Evolutionary conservation across 371 early-diverging fungal genomes (phyloP), one percentile per base, ranked within the genome.

Genomic region (Mucor racemosus): DNA sequence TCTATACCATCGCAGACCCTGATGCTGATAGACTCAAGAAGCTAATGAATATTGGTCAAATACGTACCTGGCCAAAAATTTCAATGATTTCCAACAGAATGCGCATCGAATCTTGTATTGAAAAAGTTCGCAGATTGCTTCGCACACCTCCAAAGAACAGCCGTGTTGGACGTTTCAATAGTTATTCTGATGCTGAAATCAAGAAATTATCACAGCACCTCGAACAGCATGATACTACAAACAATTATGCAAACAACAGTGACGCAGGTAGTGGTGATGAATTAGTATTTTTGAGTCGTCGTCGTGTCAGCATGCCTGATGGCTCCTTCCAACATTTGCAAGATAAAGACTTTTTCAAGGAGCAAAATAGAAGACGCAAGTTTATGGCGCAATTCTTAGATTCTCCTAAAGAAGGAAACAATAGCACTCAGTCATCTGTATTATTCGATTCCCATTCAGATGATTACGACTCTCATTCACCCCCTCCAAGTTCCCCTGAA

Each of bases 381-480:
- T 82, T 99, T 93, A 78, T 96, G 90, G 66, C 96, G 80, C 77
- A 98, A 73, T 86, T 99, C 90, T 58, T 95, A 81, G 69, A 94
- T 82, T 50, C 56, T 9, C 17, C 55, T 26, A 48, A 46, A 38
- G 34, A 54, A 36, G 54, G 38, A 44, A 64, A 36, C 21, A 58
- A 36, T 14, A 58, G 36, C 13, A 58, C 57, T n/a, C 48, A 46
- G 21, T 26, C 48, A n/a, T 44, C 48, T 7, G 15, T 65, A 4
- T 17, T 39, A 6, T 42, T 35, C 13, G 65, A 65, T n/a, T 65
- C 65, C 3, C 58, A 65, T 65, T 65, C 65, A 1, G 65, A 65
- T 33, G 65, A 65, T 58, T 65, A 58, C 0, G 65, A 65, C 21
- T 46, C 65, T 14, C 44, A 42, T 44, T 13, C 44, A 34, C 38